Evolutionary conservation across 495 filamentous ascomycete genomes (phyloP), one percentile per base, ranked within the genome.

Genomic region (Penicillium atrosanguineum): DNA sequence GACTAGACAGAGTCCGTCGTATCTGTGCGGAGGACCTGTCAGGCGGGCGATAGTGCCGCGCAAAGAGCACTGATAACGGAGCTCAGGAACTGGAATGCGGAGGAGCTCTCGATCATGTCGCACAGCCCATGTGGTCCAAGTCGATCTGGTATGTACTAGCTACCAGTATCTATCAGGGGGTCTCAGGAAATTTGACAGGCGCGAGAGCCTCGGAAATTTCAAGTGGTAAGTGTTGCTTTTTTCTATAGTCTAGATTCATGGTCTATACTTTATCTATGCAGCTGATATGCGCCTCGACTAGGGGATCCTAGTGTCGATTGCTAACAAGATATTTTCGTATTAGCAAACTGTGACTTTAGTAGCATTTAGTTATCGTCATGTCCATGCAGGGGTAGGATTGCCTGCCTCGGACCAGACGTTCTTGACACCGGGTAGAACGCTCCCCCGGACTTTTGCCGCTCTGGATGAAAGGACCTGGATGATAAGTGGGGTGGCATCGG

Each of bases 391-490:
- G 31, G 31, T 34, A 14, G 12, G 1, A 14, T 31, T 8, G 28
- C 31, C 31, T 34, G 28, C 28, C 28, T 31, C 28, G 28, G 28
- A 31, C 11, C 28, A 31, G 28, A 31, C 28, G 28, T 31, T 31
- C 28, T 31, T 26, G 21, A 25, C 36, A 29, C 4, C 25, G 56
- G 44, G 47, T 39, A 46, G 46, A 47, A 52, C 41, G 21, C 23
- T 52, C 50, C 59, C 59, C 59, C 54, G 54, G 59, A 61, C 50
- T 52, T 51, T 60, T 45, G 48, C 53, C 53, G 36, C 48, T 48
- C 44, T 44, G 40, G 39, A 37, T 50, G n/a, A 37, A 46, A 41
- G 23, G 11, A 49, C 9, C 51, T 48, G 20, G 44, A 50, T 23
- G 38, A 55, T 48, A 37, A 48, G 44, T 46, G 56, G 55, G 42